Conservation (phyloP, 2,329 filamentous ascomycete species). For the Hypoxylon sp. region DNA sequence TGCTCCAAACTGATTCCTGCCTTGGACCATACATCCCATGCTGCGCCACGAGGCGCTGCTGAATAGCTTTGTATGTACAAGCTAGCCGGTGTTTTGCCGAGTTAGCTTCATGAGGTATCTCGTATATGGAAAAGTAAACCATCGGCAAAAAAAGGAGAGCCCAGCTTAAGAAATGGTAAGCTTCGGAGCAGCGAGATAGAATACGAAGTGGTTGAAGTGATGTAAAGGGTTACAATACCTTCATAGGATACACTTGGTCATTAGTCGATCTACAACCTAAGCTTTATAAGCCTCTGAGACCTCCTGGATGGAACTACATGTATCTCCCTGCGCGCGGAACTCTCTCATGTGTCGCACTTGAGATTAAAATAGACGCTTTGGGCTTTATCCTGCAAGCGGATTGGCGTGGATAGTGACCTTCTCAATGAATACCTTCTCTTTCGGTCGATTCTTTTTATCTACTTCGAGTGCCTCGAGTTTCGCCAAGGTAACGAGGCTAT, state of each 20-base stretch:
- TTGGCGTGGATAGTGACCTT: slow-evolving; percentile 84
- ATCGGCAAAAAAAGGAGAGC: background rate
- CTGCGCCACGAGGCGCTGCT: background rate
- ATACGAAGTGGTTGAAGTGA: background rate
- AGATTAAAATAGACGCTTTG: background rate
- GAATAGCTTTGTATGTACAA: background rate
- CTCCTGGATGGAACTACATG: background rate
- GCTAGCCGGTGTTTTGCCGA: background rate
- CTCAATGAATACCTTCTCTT: slow-evolving; percentile 76
- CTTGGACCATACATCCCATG: background rate
- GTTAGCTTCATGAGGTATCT: background rate
- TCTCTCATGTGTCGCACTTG: background rate
- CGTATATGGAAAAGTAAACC: background rate
- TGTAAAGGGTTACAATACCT: background rate
- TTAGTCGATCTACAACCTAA: background rate
- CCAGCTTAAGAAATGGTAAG: background rate
- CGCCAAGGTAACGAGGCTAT: slow-evolving; percentile 74
- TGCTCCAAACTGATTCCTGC: background rate
- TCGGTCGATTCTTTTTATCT: slow-evolving; percentile 83
- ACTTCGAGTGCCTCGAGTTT: slow-evolving; percentile 80
- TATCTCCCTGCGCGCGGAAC: background rate
- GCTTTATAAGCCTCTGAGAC: background rate
- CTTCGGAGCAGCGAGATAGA: background rate
- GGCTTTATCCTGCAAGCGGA: slow-evolving; percentile 74
- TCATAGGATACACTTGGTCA: background rate